These are phyloP conservation scores for Cercospora sesami DNA, from an alignment of 2,329 filamentous ascomycete species.

Conservation along the genomic window DNA sequence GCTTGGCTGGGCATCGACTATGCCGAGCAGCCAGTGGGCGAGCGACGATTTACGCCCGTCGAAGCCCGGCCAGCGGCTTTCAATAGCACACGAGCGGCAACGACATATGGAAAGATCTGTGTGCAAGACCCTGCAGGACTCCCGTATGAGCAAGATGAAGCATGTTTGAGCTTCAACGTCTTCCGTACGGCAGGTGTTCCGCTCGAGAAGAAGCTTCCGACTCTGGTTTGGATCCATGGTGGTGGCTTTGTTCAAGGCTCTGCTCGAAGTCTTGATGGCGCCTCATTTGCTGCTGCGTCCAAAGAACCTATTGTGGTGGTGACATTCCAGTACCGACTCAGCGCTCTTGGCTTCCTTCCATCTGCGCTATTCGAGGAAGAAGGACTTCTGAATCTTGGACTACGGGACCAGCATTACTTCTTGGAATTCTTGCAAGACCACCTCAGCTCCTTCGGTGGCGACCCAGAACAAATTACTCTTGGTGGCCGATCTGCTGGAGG, in stretches of 20 bases:
- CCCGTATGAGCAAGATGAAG: conserved; percentile 43
- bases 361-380: conserved; percentile 53
- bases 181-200: conserved; percentile 44
- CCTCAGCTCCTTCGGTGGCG: conserved; percentile 44
- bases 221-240: conserved; percentile 62
- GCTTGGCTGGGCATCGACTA: conserved; percentile 47
- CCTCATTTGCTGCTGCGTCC: conserved; percentile 58
- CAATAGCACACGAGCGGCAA: conserved; percentile 11
- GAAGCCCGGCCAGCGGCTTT: conserved; percentile 33
- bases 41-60: conserved; percentile 53
- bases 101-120: conserved; percentile 27
- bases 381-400: conserved; percentile 50
- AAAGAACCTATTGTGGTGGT: conserved; percentile 55
- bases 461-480: conserved; percentile 29
- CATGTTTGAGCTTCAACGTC: conserved; percentile 62
- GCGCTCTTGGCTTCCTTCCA: conserved; percentile 66
- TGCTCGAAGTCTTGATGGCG: conserved; percentile 60
- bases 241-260: conserved; percentile 54
- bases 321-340: conserved; percentile 63
- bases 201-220: conserved; percentile 49
- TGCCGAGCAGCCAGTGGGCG: conserved; percentile 47
- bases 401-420: conserved; percentile 44
- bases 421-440: conserved; percentile 44
- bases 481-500: conserved; percentile 56
- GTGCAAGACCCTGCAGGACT: conserved; percentile 17